Conservation (phyloP, 345 rosid species). For the Salix dunnii region DNA sequence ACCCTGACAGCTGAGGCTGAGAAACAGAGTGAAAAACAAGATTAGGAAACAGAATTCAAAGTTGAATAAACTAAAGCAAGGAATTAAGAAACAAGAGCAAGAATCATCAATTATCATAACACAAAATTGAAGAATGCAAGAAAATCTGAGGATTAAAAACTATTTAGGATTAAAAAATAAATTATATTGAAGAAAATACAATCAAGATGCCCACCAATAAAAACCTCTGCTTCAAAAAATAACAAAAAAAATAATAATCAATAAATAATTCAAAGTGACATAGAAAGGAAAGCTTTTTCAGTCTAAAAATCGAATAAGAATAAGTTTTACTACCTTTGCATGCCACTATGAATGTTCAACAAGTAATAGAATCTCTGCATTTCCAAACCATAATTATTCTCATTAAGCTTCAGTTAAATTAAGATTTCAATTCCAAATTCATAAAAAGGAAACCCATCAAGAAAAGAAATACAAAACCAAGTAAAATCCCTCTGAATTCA, state of each 20-base stretch:
- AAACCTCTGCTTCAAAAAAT: background rate
- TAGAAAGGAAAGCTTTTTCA: background rate
- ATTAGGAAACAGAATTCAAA: background rate
- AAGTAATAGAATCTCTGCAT: background rate
- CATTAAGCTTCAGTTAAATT: background rate
- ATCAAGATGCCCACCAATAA: background rate
- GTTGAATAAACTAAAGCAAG: background rate
- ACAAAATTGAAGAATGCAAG: background rate
- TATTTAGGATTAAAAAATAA: background rate
- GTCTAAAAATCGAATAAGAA: background rate
- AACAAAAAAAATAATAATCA: background rate
- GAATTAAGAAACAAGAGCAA: background rate
- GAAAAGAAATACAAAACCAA: background rate
- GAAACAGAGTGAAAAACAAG: constrained; percentile 3
- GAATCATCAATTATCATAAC: background rate
- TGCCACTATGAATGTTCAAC: background rate
- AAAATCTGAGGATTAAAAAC: background rate
- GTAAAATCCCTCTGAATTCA: background rate
- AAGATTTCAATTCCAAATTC: background rate
- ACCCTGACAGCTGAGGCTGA: constrained; percentile 21
- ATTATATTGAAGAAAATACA: background rate
- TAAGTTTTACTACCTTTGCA: background rate
- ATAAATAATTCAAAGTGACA: background rate
- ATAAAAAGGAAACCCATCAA: background rate
- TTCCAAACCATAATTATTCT: background rate